phyloP scores from a whole-genome alignment of 371 early-diverging fungal genomes.

The Encephalitozoon hellem region DNA sequence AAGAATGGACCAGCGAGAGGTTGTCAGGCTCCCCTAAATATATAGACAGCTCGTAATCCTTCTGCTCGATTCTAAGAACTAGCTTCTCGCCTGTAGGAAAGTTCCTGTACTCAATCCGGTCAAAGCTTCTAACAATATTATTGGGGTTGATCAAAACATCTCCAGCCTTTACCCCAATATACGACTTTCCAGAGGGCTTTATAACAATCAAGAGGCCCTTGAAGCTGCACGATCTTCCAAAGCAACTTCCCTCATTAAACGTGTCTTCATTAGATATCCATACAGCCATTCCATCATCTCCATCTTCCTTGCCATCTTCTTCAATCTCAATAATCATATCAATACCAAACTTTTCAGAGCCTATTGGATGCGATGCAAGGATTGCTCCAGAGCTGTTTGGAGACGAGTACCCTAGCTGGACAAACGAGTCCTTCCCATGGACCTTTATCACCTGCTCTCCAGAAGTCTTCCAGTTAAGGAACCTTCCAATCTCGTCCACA shows the following conservation, averaged over 20 bases:
- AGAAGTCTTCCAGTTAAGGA: not conserved
- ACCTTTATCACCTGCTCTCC: not conserved
- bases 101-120: not conserved
- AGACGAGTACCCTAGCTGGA: not conserved
- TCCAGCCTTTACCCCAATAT: not conserved
- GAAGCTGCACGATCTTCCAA: not conserved
- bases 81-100: not conserved
- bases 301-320: not conserved
- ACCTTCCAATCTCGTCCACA: not conserved
- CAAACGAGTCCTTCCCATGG: not conserved
- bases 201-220: not conserved
- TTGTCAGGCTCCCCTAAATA: not conserved
- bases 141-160: not conserved
- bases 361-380: not conserved
- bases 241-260: not conserved
- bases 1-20: not conserved
- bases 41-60: not conserved
- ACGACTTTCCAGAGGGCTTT: constrained; percentile 3
- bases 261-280: not conserved
- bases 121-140: not conserved
- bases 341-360: not conserved
- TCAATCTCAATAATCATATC: not conserved
- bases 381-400: constrained; percentile 1
- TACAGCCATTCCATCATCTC: not conserved
- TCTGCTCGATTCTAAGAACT: not conserved